Evolutionary conservation across 164 flowering plant species (phyloP), one percentile per base, ranked within the genome.

Genomic region (Protea cynaroides): DNA sequence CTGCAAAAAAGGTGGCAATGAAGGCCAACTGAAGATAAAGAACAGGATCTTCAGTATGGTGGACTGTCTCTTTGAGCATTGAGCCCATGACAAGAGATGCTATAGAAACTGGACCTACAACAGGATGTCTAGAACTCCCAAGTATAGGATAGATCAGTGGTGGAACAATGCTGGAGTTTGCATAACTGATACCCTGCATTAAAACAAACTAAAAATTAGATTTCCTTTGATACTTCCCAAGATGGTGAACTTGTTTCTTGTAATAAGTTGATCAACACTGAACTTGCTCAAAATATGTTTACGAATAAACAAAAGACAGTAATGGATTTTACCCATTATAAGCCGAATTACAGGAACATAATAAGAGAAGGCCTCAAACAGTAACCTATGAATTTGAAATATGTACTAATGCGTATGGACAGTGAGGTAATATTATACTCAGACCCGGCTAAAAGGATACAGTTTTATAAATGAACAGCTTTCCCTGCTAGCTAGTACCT

Each of bases 401-500:
- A 1, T 21, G 13, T 21, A 53, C 24, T 21, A 21, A 53, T 53
- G 18, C n/a, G n/a, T n/a, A 55, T 10, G 34, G 14, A 8, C 1
- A 56, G n/a, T 4, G 6, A 15, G 19, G 52, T 49, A 5, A 24
- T 11, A 12, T 40, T 1, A 56, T 25, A 56, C 14, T 23, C 15
- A 14, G 17, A 14, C 25, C 58, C 34, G 5, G 5, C 34, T 19
- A 56, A 6, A 56, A 56, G 25, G 14, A 56, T 3, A 23, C 13
- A 22, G 4, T n/a, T n/a, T n/a, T n/a, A 15, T 15, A 34, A 29
- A 40, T 22, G 7, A 7, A 38, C 12, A 22, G 55, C 72, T 66
- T 75, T 87, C 97, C 86, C 78, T 61, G 97, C 96, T 77, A 94
- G 97, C 73, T 89, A 66, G 97, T 96, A 72, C 97, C 99, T 19